Evolutionary conservation across 768 basidiomycete species (phyloP).

Genomic region (Lentinula edodes): DNA sequence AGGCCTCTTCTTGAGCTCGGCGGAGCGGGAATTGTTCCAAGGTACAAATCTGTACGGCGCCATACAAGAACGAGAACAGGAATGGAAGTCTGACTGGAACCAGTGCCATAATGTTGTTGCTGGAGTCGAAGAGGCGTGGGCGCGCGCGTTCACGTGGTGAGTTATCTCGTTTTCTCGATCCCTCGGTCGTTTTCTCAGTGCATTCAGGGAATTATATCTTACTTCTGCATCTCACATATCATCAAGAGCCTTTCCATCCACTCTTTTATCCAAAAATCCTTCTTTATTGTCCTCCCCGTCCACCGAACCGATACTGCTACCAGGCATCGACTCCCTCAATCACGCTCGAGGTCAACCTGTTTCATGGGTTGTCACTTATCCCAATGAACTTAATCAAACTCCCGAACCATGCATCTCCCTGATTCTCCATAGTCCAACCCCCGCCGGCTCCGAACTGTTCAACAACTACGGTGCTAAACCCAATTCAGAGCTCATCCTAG

Average conservation of each 20-base stretch:
- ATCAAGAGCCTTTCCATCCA: constrained; percentile 88
- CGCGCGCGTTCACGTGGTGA: constrained; percentile 61
- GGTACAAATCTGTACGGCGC: constrained; percentile 84
- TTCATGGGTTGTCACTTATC: constrained; percentile 66
- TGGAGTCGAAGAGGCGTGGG: constrained; percentile 34
- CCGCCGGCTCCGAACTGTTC: constrained; percentile 54
- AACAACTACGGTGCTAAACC: constrained; percentile 94
- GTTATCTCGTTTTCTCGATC: constrained; percentile 14
- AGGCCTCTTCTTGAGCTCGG: constrained; percentile 61
- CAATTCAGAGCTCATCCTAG: constrained; percentile 84
- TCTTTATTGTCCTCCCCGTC: constrained; percentile 43
- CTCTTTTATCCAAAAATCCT: constrained; percentile 56
- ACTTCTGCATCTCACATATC: constrained; percentile 73
- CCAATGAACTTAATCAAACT: constrained; percentile 16
- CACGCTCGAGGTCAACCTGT: constrained; percentile 78
- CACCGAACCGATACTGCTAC: constrained; percentile 76
- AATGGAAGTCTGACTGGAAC: constrained; percentile 61
- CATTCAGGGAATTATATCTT: constrained; percentile 62
- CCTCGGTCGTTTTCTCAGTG: constrained; percentile 7
- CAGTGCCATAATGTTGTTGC: constrained; percentile 41
- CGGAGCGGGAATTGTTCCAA: constrained; percentile 60
- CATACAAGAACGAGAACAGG: constrained; percentile 55
- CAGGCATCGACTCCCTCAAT: constrained; percentile 83
- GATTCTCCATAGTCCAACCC: constrained; percentile 41
- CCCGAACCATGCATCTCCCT: constrained; percentile 48